Evolutionary conservation across 1,284 basidiomycete genomes (phyloP).

Genomic region (Fomitopsis schrenkii): DNA sequence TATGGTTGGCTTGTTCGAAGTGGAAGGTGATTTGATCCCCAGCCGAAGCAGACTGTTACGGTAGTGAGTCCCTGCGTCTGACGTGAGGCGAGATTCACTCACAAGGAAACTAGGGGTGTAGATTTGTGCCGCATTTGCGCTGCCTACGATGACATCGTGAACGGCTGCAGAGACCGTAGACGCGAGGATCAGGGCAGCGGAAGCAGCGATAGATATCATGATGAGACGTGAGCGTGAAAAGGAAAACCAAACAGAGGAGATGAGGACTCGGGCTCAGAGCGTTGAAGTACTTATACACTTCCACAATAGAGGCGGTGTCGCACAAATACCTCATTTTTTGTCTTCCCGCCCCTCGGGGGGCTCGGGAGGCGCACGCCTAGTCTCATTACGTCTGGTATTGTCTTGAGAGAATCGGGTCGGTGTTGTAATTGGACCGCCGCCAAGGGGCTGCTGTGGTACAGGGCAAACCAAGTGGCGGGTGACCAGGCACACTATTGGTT

Average conservation of each 20-base stretch:
- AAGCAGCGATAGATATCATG: constrained; percentile 40
- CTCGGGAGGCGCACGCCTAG: constrained; percentile 1
- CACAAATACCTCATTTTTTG: neutral
- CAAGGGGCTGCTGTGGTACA: neutral
- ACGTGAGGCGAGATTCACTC: constrained; percentile 16
- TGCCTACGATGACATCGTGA: constrained; percentile 50
- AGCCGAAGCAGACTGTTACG: constrained; percentile 36
- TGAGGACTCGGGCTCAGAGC: neutral
- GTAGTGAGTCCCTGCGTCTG: neutral
- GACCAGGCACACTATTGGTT: neutral
- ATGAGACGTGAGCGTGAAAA: constrained; percentile 16
- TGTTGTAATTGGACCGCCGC: neutral
- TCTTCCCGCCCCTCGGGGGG: neutral
- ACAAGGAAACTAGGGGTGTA: constrained; percentile 54
- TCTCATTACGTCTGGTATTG: constrained; percentile 12
- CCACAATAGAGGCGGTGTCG: neutral
- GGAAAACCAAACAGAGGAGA: constrained; percentile 13
- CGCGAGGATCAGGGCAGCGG: constrained; percentile 35
- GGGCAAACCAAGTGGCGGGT: neutral
- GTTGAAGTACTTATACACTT: neutral
- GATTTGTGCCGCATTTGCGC: constrained; percentile 33
- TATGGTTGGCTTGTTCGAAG: constrained; percentile 54
- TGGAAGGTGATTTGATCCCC: constrained; percentile 60
- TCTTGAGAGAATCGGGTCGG: neutral
- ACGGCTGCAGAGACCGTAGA: constrained; percentile 40